Conservation (phyloP, 176 grass and related monocot genomes). For the Oryza coarctata region DNA sequence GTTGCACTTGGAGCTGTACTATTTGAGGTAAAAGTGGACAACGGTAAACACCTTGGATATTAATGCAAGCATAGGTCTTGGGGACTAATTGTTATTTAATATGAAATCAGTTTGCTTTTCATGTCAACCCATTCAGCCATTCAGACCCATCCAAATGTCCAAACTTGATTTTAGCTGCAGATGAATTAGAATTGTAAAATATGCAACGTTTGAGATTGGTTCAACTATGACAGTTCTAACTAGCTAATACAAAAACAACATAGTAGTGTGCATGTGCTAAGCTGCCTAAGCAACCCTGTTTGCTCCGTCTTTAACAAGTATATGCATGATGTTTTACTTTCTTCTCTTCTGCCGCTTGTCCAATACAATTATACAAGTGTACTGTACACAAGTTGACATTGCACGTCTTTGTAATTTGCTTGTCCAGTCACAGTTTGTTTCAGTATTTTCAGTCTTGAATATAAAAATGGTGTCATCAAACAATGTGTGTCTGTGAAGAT, state of each 20-base stretch:
- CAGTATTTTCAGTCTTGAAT: background rate
- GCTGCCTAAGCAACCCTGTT: background rate
- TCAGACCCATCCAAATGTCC: background rate
- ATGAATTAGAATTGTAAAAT: background rate
- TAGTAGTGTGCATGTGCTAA: background rate
- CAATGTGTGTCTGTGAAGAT: constrained; percentile 2
- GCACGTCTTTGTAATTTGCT: background rate
- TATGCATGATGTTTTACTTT: constrained; percentile 20
- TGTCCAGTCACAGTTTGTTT: background rate
- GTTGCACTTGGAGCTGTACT: constrained; percentile 76
- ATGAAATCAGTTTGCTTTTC: constrained; percentile 20
- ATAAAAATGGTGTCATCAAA: constrained; percentile 1
- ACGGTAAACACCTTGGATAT: background rate
- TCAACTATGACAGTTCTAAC: background rate
- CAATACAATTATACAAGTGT: background rate
- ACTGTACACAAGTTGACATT: background rate
- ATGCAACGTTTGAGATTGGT: background rate
- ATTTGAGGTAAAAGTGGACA: constrained; percentile 61
- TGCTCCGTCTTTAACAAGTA: background rate
- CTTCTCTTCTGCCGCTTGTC: background rate
- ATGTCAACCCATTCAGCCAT: background rate
- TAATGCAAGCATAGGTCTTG: background rate
- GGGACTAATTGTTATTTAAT: background rate
- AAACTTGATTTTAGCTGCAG: background rate
- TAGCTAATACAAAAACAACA: background rate